These are phyloP conservation scores for Hortaea werneckii DNA, from an alignment of 2,329 filamentous ascomycete genomes.

Conservation along the genomic window DNA sequence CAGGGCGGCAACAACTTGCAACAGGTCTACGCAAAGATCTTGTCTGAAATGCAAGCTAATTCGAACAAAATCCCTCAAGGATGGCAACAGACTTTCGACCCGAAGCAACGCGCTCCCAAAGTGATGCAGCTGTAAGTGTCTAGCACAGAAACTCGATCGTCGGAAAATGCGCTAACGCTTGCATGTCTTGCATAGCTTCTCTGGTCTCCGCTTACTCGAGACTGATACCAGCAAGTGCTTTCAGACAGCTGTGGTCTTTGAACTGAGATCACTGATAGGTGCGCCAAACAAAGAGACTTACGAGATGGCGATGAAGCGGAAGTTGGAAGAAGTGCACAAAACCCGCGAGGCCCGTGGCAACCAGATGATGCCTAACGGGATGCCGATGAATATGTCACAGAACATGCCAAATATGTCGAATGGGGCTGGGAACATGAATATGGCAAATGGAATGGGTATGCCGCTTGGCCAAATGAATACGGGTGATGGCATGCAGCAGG, in stretches of 20 bases:
- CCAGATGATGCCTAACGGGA: constrained; percentile 1
- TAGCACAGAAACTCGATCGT: not conserved
- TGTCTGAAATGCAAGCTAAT: constrained; percentile 14
- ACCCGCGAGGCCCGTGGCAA: constrained; percentile 11
- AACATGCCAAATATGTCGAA: constrained; percentile 24
- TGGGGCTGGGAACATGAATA: constrained; percentile 13
- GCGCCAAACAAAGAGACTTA: constrained; percentile 19
- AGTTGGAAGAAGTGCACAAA: constrained; percentile 17
- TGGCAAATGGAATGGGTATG: constrained; percentile 12
- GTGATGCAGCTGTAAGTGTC: constrained; percentile 25
- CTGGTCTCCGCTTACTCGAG: constrained; percentile 2
- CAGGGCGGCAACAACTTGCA: constrained; percentile 15
- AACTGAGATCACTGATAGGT: constrained; percentile 14
- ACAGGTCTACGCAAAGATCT: constrained; percentile 15
- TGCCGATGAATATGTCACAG: constrained; percentile 2
- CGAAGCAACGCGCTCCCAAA: constrained; percentile 16
- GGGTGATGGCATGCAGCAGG: constrained; percentile 9
- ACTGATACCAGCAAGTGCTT: constrained; percentile 11
- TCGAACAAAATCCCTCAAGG: constrained; percentile 11
- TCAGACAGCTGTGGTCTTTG: constrained; percentile 17
- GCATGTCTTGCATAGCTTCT: constrained; percentile 1
- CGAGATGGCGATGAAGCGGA: constrained; percentile 14
- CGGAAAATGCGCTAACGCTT: not conserved
- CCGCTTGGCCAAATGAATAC: constrained; percentile 17
- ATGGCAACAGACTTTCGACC: constrained; percentile 25